Percentiles rank a stretch among this genome's conserved stretches.
Conservation (phyloP, 2,329 filamentous ascomycete genomes). For the Ascochyta lentis region DNA sequence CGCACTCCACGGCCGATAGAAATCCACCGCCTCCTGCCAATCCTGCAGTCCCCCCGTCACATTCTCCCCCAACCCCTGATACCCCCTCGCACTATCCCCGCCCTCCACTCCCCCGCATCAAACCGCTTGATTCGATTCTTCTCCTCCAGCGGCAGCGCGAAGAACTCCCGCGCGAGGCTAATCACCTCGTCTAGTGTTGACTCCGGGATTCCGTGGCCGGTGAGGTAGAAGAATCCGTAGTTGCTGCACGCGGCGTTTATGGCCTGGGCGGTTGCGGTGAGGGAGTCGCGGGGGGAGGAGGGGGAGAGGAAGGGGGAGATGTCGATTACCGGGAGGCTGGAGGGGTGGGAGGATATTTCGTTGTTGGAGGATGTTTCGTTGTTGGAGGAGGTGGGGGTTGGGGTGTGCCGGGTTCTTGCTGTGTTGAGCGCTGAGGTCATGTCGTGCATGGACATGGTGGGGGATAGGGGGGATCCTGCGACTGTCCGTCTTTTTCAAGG, state of each 20-base stretch:
- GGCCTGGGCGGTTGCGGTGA: constrained; percentile 36
- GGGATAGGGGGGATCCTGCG: neutral
- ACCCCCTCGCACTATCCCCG: constrained; percentile 48
- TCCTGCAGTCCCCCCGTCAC: constrained; percentile 45
- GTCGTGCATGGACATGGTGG: constrained; percentile 21
- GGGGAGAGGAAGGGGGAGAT: constrained; percentile 49
- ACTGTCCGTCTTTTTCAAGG: too few relatives aligned
- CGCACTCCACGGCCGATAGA: constrained; percentile 46
- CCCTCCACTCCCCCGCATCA: constrained; percentile 39
- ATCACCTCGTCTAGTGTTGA: constrained; percentile 38
- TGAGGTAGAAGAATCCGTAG: constrained; percentile 55
- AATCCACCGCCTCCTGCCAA: constrained; percentile 51
- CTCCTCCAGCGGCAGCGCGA: constrained; percentile 33
- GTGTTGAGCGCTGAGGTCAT: constrained; percentile 20
- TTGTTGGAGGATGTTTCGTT: too few relatives aligned
- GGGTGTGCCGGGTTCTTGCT: constrained; percentile 12
- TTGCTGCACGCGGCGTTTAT: constrained; percentile 47
- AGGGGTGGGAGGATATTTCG: too few relatives aligned
- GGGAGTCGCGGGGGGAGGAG: constrained; percentile 18
- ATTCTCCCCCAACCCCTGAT: constrained; percentile 49
- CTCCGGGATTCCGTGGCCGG: constrained; percentile 49
- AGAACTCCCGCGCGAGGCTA: constrained; percentile 44
- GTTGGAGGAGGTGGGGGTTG: constrained; percentile 32
- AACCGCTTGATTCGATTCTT: constrained; percentile 47
- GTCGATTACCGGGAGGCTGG: constrained; percentile 50